A percentile compares a stretch with the other conserved stretches of the same genome.
Conservation (phyloP, 495 filamentous ascomycete species). For the Polyplosphaeria fusca region DNA sequence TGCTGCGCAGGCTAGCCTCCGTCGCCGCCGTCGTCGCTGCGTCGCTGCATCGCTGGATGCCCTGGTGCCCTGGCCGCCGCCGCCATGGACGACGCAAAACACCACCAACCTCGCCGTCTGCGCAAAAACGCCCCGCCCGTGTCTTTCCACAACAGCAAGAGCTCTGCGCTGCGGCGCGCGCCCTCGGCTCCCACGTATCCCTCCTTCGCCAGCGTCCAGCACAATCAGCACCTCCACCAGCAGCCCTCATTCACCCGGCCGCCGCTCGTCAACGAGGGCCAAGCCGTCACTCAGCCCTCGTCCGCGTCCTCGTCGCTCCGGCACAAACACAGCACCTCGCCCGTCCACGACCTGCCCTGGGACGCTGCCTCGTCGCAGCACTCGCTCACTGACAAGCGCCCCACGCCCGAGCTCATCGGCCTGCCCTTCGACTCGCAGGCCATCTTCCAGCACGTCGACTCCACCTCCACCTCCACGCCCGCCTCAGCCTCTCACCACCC, state of each 20-base stretch:
- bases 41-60: too few species aligned
- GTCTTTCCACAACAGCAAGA: constrained; percentile 16
- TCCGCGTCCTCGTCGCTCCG: background rate
- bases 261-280: too few species aligned
- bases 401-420: constrained; percentile 32
- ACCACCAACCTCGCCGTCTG: constrained; percentile 1
- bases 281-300: too few species aligned
- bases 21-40: too few species aligned
- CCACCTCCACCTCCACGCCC: background rate
- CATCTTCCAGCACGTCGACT: constrained; percentile 22
- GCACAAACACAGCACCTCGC: background rate
- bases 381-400: constrained; percentile 7
- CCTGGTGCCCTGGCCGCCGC: too few species aligned
- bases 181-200: constrained; percentile 29
- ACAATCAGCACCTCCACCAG: background rate
- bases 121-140: constrained; percentile 5
- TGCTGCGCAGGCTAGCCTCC: too few species aligned
- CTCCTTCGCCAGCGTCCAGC: constrained; percentile 11
- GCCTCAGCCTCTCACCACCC: too few species aligned
- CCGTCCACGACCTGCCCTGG: background rate
- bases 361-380: constrained; percentile 1
- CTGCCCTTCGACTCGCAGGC: constrained; percentile 16
- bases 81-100: too few species aligned
- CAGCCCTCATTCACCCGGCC: background rate
- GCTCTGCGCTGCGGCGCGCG: constrained; percentile 10